Evolutionary conservation across 2,329 filamentous ascomycete genomes (phyloP), one percentile per base, ranked within the genome.

Genomic region (Cladosporium velox): DNA sequence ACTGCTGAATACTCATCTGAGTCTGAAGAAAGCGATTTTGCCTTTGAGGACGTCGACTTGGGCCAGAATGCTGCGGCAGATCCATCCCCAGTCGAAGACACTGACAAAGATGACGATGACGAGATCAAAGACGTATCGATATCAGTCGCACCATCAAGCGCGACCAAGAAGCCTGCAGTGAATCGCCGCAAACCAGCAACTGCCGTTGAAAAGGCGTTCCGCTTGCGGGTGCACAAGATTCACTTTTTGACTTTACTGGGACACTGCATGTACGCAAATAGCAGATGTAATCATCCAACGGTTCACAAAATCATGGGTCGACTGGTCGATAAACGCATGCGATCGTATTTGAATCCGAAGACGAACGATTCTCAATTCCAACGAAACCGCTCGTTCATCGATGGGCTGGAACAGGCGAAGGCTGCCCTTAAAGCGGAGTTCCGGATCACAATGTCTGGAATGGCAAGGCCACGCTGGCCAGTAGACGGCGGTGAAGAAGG

Each of bases 181-280:
- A 80, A 78, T 26, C 75, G 67, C 2, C 74, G 70, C 62, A 86
- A 84, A 67, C 82, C 85, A 24, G 79, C 85, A 18, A 85, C 85
- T 1, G 80, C 81, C 7, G 81, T 82, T 0, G 88, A 90, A 68
- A 88, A 84, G 68, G 84, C 82, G 57, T 75, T 84, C 34, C 87
- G 93, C 24, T 76, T 95, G 34, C 86, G 92, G 61, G 84, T 93
- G n/a, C 95, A 99, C 77, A 96, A 94, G 77, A 83, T 88, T 68
- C 93, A 99, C 78, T 70, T 98, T 0, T 80, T 97, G 15, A 96
- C 92, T 75, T 83, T 99, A 1, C 79, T 99, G 18, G 87, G 88
- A 11, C 92, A 98, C 77, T 89, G 18, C 86, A 91, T 70, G 83
- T 87, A 66, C 88, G 93, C 74, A 65, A 99, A 98, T 74, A 82